phyloP scores from a whole-genome alignment of 768 basidiomycete species.

The Naganishia randhawae region DNA sequence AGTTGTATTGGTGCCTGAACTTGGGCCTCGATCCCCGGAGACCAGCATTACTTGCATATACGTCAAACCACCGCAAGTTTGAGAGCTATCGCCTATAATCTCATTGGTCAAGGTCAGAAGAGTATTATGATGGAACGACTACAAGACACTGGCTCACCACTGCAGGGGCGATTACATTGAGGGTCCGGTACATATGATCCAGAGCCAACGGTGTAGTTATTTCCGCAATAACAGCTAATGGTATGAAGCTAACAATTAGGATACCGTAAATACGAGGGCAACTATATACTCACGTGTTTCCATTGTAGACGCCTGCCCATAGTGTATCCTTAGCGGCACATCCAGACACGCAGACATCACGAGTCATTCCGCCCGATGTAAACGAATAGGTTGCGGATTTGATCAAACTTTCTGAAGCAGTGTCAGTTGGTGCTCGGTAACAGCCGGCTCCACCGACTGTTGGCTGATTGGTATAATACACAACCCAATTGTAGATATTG shows the following conservation, averaged over 20 bases:
- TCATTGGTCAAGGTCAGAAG: conserved; percentile 31
- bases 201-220: conserved; percentile 17
- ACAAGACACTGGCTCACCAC: conserved; percentile 25
- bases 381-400: conserved; percentile 25
- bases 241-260: conserved; percentile 25
- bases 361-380: conserved; percentile 14
- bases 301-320: conserved; percentile 26
- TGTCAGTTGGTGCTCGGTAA: conserved; percentile 4
- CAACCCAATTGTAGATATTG: conserved; percentile 30
- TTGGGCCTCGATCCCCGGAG: conserved; percentile 4
- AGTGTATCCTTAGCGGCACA: conserved; percentile 4
- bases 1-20: background rate
- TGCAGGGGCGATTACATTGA: conserved; percentile 38
- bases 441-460: conserved; percentile 10
- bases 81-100: conserved; percentile 36
- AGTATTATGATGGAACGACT: conserved; percentile 26
- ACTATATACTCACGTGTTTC: conserved; percentile 28
- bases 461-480: conserved; percentile 28
- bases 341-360: conserved; percentile 11
- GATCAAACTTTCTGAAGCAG: background rate
- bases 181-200: conserved; percentile 30
- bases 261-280: conserved; percentile 28
- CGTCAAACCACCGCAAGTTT: conserved; percentile 37
- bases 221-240: conserved; percentile 39
- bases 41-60: conserved; percentile 7